Percentiles rank a stretch among this genome's conserved stretches.
Evolutionary conservation across 164 flowering plant species (phyloP).

Genomic region (Santalum album): DNA sequence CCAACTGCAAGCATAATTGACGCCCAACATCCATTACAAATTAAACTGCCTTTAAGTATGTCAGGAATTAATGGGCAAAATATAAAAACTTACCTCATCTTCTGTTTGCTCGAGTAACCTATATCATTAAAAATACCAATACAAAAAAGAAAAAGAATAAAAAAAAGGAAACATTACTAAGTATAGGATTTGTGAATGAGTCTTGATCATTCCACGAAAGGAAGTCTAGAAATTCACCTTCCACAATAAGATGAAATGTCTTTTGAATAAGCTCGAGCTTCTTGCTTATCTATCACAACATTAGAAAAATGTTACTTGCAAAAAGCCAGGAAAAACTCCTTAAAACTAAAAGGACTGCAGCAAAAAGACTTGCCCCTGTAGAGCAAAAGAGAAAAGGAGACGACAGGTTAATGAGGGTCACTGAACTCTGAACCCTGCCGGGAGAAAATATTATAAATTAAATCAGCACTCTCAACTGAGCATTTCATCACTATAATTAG

Average conservation of each 20-base stretch:
- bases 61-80: background rate
- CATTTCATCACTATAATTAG: too few relatives aligned
- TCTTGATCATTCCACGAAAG: background rate
- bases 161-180: too few relatives aligned
- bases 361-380: background rate
- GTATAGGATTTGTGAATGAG: too few relatives aligned
- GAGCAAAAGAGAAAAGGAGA: background rate
- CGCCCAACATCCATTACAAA: background rate
- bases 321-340: background rate
- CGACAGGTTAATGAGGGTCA: too few relatives aligned
- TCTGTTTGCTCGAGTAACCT: conserved; percentile 98
- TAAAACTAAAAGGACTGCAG: background rate
- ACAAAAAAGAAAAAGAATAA: background rate
- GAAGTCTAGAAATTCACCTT: conserved; percentile 42
- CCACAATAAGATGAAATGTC: conserved; percentile 86
- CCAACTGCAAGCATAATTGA: conserved; percentile 37
- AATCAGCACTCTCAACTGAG: background rate
- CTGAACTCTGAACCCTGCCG: too few relatives aligned
- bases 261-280: conserved; percentile 79
- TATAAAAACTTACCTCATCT: conserved; percentile 59
- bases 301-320: background rate
- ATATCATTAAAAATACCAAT: conserved; percentile 10
- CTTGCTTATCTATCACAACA: conserved; percentile 59
- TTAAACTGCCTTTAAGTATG: background rate
- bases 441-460: background rate